Evolutionary conservation across 345 rosid genomes (phyloP).

Genomic region (Linum usitatissimum): DNA sequence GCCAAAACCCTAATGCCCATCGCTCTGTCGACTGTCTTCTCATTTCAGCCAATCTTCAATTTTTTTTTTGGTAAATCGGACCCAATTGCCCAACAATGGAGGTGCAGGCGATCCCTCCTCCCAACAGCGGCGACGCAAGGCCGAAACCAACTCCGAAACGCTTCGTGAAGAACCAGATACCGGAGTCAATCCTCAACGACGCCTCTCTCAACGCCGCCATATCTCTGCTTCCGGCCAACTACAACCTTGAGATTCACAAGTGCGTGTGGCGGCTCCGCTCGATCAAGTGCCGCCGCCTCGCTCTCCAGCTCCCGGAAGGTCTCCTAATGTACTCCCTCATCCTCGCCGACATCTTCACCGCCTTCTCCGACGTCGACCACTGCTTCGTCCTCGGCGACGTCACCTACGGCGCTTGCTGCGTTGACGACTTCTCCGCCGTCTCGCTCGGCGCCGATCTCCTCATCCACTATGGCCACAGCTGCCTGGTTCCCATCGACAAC

Average conservation of each 20-base stretch:
- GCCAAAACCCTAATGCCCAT: neutral
- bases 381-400: slow-evolving; percentile 87
- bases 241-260: slow-evolving; percentile 83
- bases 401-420: slow-evolving; percentile 90
- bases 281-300: slow-evolving; percentile 48
- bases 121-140: neutral
- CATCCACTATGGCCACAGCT: slow-evolving; percentile 87
- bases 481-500: slow-evolving; percentile 74
- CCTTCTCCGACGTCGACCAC: slow-evolving; percentile 51
- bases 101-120: neutral
- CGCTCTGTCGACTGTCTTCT: neutral
- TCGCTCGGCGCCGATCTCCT: slow-evolving; percentile 74
- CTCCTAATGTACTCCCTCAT: slow-evolving; percentile 79
- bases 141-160: slow-evolving; percentile 64
- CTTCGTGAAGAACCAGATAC: slow-evolving; percentile 71
- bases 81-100: neutral
- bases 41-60: neutral
- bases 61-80: neutral
- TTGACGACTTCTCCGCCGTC: slow-evolving; percentile 68
- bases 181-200: slow-evolving; percentile 68
- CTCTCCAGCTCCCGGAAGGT: slow-evolving; percentile 87
- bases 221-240: slow-evolving; percentile 60
- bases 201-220: slow-evolving; percentile 71
- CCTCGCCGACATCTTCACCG: slow-evolving; percentile 74
- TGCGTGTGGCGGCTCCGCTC: slow-evolving; percentile 70